Evolutionary conservation across 2,329 filamentous ascomycete species (phyloP).

Genomic region (Phialophora macrospora): DNA sequence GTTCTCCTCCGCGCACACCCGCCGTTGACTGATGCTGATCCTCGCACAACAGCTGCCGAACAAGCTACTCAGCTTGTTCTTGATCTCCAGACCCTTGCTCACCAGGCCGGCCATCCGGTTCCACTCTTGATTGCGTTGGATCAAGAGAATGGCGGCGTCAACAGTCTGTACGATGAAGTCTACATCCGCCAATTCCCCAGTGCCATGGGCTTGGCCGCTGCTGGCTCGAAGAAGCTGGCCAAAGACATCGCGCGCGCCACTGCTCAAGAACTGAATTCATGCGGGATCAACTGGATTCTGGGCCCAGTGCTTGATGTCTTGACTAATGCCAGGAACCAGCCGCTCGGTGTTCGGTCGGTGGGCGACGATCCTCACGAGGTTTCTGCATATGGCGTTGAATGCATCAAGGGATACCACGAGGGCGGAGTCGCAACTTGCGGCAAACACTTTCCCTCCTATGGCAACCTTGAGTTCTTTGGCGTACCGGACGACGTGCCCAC

Average conservation of each 20-base stretch:
- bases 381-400: slow-evolving; percentile 86
- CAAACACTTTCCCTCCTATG: slow-evolving; percentile 96
- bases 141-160: slow-evolving; percentile 97
- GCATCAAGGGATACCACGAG: slow-evolving; percentile 90
- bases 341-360: slow-evolving; percentile 83
- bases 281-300: slow-evolving; percentile 94
- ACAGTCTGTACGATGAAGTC: slow-evolving; percentile 93
- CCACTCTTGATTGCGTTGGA: slow-evolving; percentile 90
- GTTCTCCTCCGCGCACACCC: slow-evolving; percentile 37
- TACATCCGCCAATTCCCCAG: slow-evolving; percentile 96
- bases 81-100: slow-evolving; percentile 89
- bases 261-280: slow-evolving; percentile 86
- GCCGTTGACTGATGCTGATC: slow-evolving; percentile 35
- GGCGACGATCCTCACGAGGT: slow-evolving; percentile 95
- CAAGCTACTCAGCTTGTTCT: slow-evolving; percentile 86
- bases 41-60: slow-evolving; percentile 70
- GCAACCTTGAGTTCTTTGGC: slow-evolving; percentile 89
- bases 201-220: slow-evolving; percentile 95
- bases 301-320: slow-evolving; percentile 92
- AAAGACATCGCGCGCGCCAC: slow-evolving; percentile 92
- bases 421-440: slow-evolving; percentile 87
- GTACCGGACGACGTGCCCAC: slow-evolving; percentile 91
- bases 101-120: slow-evolving; percentile 84
- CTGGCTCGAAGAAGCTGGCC: slow-evolving; percentile 80
- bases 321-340: slow-evolving; percentile 89